Base-by-base conservation (phyloP, 2,329 filamentous ascomycete species). In the Dryadomyces sulphureus region DNA sequence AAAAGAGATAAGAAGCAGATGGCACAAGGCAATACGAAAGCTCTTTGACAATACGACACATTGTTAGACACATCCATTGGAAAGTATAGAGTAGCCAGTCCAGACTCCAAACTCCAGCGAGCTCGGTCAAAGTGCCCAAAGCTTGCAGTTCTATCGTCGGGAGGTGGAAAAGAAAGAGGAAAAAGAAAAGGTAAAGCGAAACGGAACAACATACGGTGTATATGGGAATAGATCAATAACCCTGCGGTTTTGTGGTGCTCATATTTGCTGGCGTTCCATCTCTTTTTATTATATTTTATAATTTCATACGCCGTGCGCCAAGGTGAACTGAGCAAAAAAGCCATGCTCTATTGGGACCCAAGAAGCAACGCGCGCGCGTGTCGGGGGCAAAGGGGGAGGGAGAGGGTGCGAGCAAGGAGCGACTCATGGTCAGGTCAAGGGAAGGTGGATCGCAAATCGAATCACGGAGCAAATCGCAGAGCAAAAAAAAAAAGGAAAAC, bases 21-120 rank as follows among this genome's bases (percentile, higher is more conserved):
- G 19, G 36, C 36, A 17, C 7, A 38, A 17, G 7, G 7, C 17
- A 24, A 24, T 38, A 19, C 20, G 38, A 22, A 40, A 40, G 24
- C 19, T 38, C 36, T 38, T 38, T 20, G 12, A 7, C 17, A 38
- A 8, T 20, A 21, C 36, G 21, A 38, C 34, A 36, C 12, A 17
- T 20, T 17, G n/a, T 20, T 17, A 32, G 25, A 34, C 25, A 39
- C 25, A 30, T 40, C 25, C 25, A 25, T 22, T 11, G 20, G 30
- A 27, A 3, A 39, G 17, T 36, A 36, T 36, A 40, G 32, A 38
- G n/a, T 30, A 25, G 24, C 47, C 38, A 35, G 25, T 45, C 43
- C 43, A 45, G 46, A 48, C 47, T 48, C 47, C 47, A 38, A 48
- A 48, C 47, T 48, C 43, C 47, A 48, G 40, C 43, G 21, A 24